Evolutionary conservation across 140 eudicot genomes (phyloP).

Genomic region (Ambrosia hybrid): DNA sequence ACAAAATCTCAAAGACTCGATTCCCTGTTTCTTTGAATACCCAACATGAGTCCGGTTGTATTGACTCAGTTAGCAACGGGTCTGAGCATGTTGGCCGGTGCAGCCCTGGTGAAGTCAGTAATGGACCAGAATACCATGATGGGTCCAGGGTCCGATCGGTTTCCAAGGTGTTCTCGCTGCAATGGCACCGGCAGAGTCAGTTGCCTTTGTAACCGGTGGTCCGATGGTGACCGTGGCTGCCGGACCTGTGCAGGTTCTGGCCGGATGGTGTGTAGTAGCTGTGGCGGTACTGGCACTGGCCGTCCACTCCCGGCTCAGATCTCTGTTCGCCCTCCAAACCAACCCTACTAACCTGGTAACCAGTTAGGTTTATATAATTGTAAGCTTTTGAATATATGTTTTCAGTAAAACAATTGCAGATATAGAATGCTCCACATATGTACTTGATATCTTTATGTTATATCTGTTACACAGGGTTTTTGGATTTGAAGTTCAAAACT

Average conservation of each 20-base stretch:
- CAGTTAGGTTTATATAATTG: background rate
- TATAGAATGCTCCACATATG: too few species aligned
- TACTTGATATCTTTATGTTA: too few species aligned
- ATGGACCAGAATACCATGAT: constrained; percentile 57
- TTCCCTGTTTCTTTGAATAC: too few species aligned
- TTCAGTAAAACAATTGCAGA: too few species aligned
- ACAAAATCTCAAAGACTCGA: too few species aligned
- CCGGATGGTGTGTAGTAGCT: constrained; percentile 81
- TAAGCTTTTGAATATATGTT: too few species aligned
- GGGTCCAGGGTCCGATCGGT: constrained; percentile 58
- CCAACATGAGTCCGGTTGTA: constrained; percentile 65
- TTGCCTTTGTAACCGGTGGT: constrained; percentile 84
- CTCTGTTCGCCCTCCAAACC: constrained; percentile 47
- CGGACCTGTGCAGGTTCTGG: constrained; percentile 90
- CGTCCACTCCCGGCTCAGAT: constrained; percentile 79
- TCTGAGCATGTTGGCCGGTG: constrained; percentile 74
- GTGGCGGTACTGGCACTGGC: constrained; percentile 95
- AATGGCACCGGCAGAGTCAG: constrained; percentile 83
- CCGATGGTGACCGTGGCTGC: constrained; percentile 92
- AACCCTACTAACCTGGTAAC: constrained; percentile 29
- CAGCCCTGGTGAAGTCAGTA: constrained; percentile 63
- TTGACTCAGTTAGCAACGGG: constrained; percentile 77
- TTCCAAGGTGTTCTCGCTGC: constrained; percentile 73
- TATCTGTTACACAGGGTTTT: too few species aligned
- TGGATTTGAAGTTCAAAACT: too few species aligned